Evolutionary conservation across 257 asterid genomes (phyloP).

Genomic region (Plantago ovata): DNA sequence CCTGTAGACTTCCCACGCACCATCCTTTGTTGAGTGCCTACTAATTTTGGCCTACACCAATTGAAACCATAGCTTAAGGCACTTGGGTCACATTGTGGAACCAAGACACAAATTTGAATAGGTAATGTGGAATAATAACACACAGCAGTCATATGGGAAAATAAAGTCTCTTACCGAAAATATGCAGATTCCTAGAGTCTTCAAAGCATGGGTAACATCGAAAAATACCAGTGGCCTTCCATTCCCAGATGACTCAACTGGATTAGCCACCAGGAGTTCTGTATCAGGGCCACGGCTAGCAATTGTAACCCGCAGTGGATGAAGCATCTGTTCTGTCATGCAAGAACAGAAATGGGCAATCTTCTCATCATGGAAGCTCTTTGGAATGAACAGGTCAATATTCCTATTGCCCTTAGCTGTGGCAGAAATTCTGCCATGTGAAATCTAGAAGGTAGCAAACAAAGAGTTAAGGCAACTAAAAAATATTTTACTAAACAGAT

Average conservation of each 20-base stretch:
- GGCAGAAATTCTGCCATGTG: constrained; percentile 15
- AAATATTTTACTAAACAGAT: too few species aligned
- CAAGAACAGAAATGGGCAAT: constrained; percentile 46
- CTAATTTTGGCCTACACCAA: constrained; percentile 64
- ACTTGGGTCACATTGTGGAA: not conserved
- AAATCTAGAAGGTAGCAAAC: not conserved
- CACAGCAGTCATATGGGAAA: not conserved
- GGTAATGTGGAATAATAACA: too few species aligned
- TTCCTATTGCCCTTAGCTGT: constrained; percentile 44
- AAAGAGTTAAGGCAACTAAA: not conserved
- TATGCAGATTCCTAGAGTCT: constrained; percentile 40
- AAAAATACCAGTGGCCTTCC: constrained; percentile 82
- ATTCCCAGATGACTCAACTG: constrained; percentile 70
- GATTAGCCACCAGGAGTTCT: constrained; percentile 70
- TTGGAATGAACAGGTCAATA: constrained; percentile 63
- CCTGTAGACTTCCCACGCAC: constrained; percentile 80
- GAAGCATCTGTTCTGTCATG: constrained; percentile 46
- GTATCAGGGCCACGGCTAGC: constrained; percentile 67
- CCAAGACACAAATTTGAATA: not conserved
- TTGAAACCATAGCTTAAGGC: not conserved
- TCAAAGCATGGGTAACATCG: constrained; percentile 72
- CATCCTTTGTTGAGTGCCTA: constrained; percentile 46
- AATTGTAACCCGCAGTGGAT: constrained; percentile 56
- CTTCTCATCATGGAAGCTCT: constrained; percentile 41
- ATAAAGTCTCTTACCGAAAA: constrained; percentile 49